Conservation (phyloP, 2,329 filamentous ascomycete genomes). For the Microascus cirrosus region DNA sequence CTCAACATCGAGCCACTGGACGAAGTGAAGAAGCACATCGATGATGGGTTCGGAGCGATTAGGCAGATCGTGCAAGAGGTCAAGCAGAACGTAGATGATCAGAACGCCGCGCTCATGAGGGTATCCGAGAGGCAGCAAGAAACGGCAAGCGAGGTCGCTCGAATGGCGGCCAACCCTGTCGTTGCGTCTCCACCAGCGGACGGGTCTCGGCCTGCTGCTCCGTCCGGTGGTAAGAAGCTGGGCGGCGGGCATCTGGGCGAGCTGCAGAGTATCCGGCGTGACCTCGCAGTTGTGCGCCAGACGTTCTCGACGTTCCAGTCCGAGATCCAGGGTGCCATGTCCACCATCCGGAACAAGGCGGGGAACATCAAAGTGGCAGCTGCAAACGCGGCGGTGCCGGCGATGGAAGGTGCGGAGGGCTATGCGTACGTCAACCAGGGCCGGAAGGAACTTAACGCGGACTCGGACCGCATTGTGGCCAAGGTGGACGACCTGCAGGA, state of each 20-base stretch:
- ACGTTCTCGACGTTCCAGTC: conserved; percentile 87
- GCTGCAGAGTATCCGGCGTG: conserved; percentile 70
- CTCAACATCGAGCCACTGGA: conserved; percentile 88
- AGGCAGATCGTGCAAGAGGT: conserved; percentile 78
- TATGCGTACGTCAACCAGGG: conserved; percentile 76
- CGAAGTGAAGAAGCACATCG: conserved; percentile 92
- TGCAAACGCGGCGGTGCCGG: conserved; percentile 57
- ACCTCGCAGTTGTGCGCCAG: conserved; percentile 84
- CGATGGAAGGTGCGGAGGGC: conserved; percentile 66
- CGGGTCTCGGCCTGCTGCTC: conserved; percentile 19
- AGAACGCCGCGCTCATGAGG: conserved; percentile 68
- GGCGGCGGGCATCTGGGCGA: conserved; percentile 60
- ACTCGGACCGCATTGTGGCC: conserved; percentile 82
- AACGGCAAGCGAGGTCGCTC: conserved; percentile 74
- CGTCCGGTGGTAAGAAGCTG: conserved; percentile 24
- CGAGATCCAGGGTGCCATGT: conserved; percentile 83
- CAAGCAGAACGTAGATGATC: conserved; percentile 72
- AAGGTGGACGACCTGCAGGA: conserved; percentile 97
- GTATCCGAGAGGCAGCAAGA: conserved; percentile 89
- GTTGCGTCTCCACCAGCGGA: conserved; percentile 27
- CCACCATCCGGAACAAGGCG: conserved; percentile 70
- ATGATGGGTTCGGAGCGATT: conserved; percentile 76
- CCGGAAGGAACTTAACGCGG: conserved; percentile 75
- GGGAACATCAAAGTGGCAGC: conserved; percentile 67
- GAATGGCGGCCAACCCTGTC: conserved; percentile 33